Base-by-base conservation (phyloP, 108 stramenopile species). In the Skeletonema costatum region DNA sequence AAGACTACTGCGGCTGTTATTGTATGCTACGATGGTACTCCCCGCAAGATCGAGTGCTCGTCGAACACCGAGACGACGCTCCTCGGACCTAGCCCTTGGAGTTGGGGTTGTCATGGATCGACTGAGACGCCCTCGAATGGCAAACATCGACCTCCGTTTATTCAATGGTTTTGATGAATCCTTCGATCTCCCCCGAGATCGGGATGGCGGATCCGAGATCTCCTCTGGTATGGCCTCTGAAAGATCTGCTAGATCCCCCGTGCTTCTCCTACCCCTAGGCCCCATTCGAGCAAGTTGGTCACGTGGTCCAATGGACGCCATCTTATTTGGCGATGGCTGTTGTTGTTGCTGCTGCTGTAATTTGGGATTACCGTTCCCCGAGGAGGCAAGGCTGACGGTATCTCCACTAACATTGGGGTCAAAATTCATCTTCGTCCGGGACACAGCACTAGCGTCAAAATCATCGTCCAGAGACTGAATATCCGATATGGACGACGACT, bases 11-110 rank as follows among this genome's bases (percentile, higher is more conserved):
- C 66, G 16, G 11, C 21, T 31, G 8, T 39, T 30, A 29, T n/a
- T 68, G 68, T 89, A 92, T 1, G 81, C 80, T 66, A 89, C 80
- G 39, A 95, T 86, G 29, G 82, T 74, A 36, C 87, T 81, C 33
- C 93, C 93, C 3, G 90, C 72, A 68, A 95, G 75, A 80, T 95
- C 92, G 32, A 92, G 80, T 19, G 93, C 83, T 4, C 90, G 86
- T 11, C 83, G 79, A 12, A 95, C 87, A 70, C 93, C 91, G 10
- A 95, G 72, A 0, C 69, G 73, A 25, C 71, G 71, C 48, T 68
- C 68, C 32, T 68, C 50, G 31, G 68, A 68, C 31, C 32, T 44
- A 32, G 68, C 50, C 13, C 68, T 44, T 5, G 33, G 31, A 11
- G 8, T 51, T 3, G 36, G 14, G 51, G 51, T 16, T 19, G 32